Evolutionary conservation across 1,284 basidiomycete genomes (phyloP).

Genomic region (Marasmius fiardii): DNA sequence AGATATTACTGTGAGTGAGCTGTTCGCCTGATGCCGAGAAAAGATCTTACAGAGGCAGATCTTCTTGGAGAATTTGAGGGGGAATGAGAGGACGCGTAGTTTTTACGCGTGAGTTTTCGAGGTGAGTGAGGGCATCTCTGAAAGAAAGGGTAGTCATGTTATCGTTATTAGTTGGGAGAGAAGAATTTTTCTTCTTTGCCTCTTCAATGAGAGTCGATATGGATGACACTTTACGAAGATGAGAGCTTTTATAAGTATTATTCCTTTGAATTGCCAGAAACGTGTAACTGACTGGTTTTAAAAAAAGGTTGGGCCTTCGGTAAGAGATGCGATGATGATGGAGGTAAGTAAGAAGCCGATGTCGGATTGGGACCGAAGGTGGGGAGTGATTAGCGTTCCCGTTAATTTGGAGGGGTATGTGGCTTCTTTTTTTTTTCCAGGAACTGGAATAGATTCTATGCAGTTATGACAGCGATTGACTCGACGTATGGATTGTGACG

Average conservation of each 20-base stretch:
- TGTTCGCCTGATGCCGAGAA: constrained; percentile 1
- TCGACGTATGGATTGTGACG: too few species aligned
- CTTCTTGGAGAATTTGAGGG: constrained; percentile 90
- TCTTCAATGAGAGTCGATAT: not conserved
- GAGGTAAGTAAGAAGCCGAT: not conserved
- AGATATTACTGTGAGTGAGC: constrained; percentile 12
- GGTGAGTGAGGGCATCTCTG: constrained; percentile 72
- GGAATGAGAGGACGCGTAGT: constrained; percentile 86
- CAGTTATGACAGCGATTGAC: too few species aligned
- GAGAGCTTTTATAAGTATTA: not conserved
- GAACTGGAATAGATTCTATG: too few species aligned
- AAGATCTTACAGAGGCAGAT: constrained; percentile 64
- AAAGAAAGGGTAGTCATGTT: constrained; percentile 59
- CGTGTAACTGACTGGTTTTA: not conserved
- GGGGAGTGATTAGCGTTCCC: not conserved
- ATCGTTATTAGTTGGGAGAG: constrained; percentile 36
- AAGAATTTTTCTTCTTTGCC: constrained; percentile 5
- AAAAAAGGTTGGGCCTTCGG: not conserved
- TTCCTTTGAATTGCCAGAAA: not conserved
- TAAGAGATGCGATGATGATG: not conserved
- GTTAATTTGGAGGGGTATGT: too few species aligned
- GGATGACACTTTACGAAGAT: not conserved
- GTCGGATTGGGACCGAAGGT: not conserved
- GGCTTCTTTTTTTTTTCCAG: too few species aligned
- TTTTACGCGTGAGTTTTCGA: constrained; percentile 87